Evolutionary conservation across 1,284 basidiomycete genomes (phyloP), one percentile per base, ranked within the genome.

Genomic region (Melampsora americana): DNA sequence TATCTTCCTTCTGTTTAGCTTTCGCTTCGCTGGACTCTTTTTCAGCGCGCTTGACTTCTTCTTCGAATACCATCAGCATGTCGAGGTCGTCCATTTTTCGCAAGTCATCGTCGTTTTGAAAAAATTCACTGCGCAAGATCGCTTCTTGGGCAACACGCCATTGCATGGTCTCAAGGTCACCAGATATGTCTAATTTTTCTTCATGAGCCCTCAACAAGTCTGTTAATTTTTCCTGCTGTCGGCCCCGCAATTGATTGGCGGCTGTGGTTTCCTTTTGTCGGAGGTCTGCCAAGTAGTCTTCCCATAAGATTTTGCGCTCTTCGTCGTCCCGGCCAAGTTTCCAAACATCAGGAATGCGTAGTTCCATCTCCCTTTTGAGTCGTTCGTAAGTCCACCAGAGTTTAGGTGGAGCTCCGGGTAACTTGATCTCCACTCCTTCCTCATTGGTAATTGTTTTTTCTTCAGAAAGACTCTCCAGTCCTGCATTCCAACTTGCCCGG

Each of bases 21-120:
- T 89, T 88, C 80, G 91, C 88, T 79, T 93, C 92, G 78, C 93
- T 91, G 79, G 92, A 90, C 82, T 95, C 93, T 77, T 90, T 87
- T 83, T 96, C 93, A 62, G 91, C 87, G 18, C 92, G 88, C 74
- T 90, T 88, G 77, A 91, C 90, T 81, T 94, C 93, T 81, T 94
- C 92, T 83, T 97, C 94, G 79, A 93, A 96, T 0, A 93, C 91
- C 48, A 90, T 87, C 30, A 97, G 86, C 77, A 96, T 91, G 81
- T 97, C 94, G 60, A 96, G 85, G 2, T 90, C 90, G 7, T 94
- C 93, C 62, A 96, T 86, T 79, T 87, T 89, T 78, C 88, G 89
- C 66, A 97, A 85, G 78, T 92, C 90, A 2, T 78, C 78, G 80
- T 95, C 92, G 28, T 84, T 83, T 56, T 86, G 87, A 89, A 91